phyloP scores from a whole-genome alignment of 257 asterid species.

The Mentha longifolia region DNA sequence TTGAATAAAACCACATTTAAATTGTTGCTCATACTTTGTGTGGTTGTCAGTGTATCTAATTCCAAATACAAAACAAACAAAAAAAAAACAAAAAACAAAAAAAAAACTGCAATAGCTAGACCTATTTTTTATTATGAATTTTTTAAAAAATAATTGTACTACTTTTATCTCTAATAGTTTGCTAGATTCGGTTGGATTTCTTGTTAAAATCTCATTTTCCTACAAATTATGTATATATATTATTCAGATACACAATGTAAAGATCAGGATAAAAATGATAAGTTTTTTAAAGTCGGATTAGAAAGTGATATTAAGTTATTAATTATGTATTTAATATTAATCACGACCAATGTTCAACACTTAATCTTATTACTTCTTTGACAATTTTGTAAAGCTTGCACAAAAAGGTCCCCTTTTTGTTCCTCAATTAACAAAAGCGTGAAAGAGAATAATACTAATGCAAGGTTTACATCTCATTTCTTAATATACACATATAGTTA shows the following conservation, averaged over 20 bases:
- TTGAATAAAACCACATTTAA: constrained; percentile 6
- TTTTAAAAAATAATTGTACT: background rate
- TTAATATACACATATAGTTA: background rate
- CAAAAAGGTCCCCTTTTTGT: constrained; percentile 15
- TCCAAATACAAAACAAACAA: background rate
- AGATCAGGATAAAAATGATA: no score
- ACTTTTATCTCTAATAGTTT: background rate
- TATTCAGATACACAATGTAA: no score
- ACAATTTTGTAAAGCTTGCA: constrained; percentile 26
- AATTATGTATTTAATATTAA: background rate
- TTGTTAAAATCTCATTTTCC: background rate
- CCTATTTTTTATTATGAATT: background rate
- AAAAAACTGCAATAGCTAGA: constrained; percentile 2
- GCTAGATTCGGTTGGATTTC: background rate
- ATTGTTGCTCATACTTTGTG: constrained; percentile 3
- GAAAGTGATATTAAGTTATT: no score
- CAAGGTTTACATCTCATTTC: background rate
- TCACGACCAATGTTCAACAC: background rate
- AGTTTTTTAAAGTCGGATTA: no score
- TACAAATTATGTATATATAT: no score
- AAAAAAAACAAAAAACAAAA: no score
- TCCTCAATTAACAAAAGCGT: constrained; percentile 18
- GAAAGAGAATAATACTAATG: constrained; percentile 17
- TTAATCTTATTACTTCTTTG: background rate
- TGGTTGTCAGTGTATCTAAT: constrained; percentile 32